Conservation (phyloP, 495 filamentous ascomycete species). For the Durotheca rogersii region DNA sequence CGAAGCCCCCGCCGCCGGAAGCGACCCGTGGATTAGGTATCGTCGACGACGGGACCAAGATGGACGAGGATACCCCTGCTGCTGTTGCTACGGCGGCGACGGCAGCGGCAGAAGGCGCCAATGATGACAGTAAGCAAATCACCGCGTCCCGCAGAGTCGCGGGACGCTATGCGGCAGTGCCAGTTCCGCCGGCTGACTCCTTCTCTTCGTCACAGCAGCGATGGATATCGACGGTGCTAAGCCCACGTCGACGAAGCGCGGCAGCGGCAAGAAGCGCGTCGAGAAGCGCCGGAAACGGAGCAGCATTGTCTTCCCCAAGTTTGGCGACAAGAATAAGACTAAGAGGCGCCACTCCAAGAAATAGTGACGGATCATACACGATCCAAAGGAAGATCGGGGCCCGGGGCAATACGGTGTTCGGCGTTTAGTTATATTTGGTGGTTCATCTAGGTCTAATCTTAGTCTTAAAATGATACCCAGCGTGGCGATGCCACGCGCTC, state of each 20-base stretch:
- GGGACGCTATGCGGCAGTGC: too few relatives aligned
- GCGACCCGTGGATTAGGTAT: conserved; percentile 19
- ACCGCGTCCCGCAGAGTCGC: too few relatives aligned
- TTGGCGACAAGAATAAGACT: conserved; percentile 46
- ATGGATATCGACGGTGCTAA: conserved; percentile 52
- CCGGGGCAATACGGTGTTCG: conserved; percentile 9
- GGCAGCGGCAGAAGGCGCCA: not conserved
- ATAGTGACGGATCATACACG: too few relatives aligned
- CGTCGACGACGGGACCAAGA: conserved; percentile 37
- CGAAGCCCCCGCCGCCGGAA: conserved; percentile 50
- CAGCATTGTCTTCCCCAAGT: conserved; percentile 54
- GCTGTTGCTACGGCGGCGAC: not conserved
- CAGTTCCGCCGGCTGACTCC: too few relatives aligned
- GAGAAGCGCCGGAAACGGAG: conserved; percentile 52
- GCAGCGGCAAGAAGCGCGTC: conserved; percentile 39
- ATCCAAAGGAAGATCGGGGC: not conserved
- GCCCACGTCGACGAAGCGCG: conserved; percentile 33
- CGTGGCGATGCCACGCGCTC: conserved; percentile 15
- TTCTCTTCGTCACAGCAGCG: conserved; percentile 25
- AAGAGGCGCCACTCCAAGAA: conserved; percentile 46
- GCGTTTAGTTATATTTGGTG: conserved; percentile 24
- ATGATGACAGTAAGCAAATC: conserved; percentile 43
- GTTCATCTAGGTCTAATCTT: conserved; percentile 22
- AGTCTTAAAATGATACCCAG: conserved; percentile 27
- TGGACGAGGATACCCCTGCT: conserved; percentile 30